Conservation (phyloP, 768 basidiomycete species). For the Hebeloma cylindrosporum region DNA sequence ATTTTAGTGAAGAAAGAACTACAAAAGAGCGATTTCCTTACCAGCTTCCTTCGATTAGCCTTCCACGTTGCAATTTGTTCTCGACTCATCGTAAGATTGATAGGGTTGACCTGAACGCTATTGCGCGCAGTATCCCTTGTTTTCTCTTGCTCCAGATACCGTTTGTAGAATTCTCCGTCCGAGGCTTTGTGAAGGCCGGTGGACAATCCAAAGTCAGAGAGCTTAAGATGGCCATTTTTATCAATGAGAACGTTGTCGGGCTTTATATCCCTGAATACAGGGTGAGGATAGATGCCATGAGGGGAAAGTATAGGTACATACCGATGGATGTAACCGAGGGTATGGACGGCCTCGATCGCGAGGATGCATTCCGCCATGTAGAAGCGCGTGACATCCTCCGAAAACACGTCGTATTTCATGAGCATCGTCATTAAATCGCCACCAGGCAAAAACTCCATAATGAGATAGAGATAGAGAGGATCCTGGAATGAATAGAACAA, state of each 20-base stretch:
- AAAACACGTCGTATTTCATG: slow-evolving; percentile 99
- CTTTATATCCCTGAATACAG: slow-evolving; percentile 83
- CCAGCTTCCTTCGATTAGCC: slow-evolving; percentile 93
- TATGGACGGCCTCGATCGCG: slow-evolving; percentile 97
- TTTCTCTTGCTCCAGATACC: slow-evolving; percentile 77
- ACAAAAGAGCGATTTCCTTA: slow-evolving; percentile 33
- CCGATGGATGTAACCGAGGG: slow-evolving; percentile 99
- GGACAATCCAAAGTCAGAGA: slow-evolving; percentile 97
- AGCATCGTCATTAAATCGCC: slow-evolving; percentile 99
- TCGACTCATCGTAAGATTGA: slow-evolving; percentile 95
- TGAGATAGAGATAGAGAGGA: slow-evolving; percentile 90
- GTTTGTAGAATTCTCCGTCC: slow-evolving; percentile 92
- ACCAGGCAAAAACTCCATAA: slow-evolving; percentile 86
- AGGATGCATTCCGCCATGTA: slow-evolving; percentile 99
- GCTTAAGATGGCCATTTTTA: slow-evolving; percentile 92
- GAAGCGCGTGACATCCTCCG: slow-evolving; percentile 97
- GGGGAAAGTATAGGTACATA: slow-evolving; percentile 34
- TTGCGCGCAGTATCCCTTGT: slow-evolving; percentile 73
- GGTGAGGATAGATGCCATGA: neutral
- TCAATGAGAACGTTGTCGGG: slow-evolving; percentile 99
- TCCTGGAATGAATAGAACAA: slow-evolving; percentile 99
- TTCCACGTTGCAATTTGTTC: slow-evolving; percentile 99
- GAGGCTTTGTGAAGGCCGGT: slow-evolving; percentile 97
- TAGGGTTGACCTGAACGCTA: slow-evolving; percentile 96
- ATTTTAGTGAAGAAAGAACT: slow-evolving; percentile 7